phyloP scores from a whole-genome alignment of 768 basidiomycete species.

The Kondoa malvinella region DNA sequence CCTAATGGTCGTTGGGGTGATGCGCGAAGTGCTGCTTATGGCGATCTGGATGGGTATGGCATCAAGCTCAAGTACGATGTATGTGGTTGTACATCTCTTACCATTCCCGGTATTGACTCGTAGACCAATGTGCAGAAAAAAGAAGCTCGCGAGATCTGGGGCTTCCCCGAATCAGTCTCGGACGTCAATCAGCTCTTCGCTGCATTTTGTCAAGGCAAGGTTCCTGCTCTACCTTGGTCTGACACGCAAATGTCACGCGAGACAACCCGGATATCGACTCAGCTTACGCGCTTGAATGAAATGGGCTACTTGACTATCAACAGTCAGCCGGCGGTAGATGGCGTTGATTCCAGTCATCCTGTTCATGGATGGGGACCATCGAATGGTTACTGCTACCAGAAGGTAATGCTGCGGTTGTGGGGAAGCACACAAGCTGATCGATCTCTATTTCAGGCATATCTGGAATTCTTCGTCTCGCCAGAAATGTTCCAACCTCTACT shows the following conservation, averaged over 20 bases:
- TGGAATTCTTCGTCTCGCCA: conserved; percentile 69
- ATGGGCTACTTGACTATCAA: conserved; percentile 92
- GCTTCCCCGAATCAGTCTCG: conserved; percentile 45
- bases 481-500: conserved; percentile 29
- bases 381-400: conserved; percentile 89
- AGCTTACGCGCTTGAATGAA: conserved; percentile 80
- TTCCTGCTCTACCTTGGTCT: conserved; percentile 73
- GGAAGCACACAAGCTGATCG: conserved; percentile 7
- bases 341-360: conserved; percentile 52
- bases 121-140: conserved; percentile 7
- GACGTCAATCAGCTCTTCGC: conserved; percentile 68
- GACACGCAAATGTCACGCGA: conserved; percentile 49
- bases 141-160: conserved; percentile 54
- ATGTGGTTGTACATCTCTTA: not conserved
- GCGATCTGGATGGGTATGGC: conserved; percentile 86
- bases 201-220: conserved; percentile 51
- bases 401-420: conserved; percentile 37
- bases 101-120: not conserved
- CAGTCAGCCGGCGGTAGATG: conserved; percentile 90
- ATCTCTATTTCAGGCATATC: conserved; percentile 64
- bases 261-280: conserved; percentile 48
- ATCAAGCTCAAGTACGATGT: conserved; percentile 62
- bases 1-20: conserved; percentile 98
- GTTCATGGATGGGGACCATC: conserved; percentile 85
- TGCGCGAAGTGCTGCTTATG: conserved; percentile 89